Evolutionary conservation across 2,329 filamentous ascomycete genomes (phyloP).

Genomic region (Colletotrichum theobromicola): DNA sequence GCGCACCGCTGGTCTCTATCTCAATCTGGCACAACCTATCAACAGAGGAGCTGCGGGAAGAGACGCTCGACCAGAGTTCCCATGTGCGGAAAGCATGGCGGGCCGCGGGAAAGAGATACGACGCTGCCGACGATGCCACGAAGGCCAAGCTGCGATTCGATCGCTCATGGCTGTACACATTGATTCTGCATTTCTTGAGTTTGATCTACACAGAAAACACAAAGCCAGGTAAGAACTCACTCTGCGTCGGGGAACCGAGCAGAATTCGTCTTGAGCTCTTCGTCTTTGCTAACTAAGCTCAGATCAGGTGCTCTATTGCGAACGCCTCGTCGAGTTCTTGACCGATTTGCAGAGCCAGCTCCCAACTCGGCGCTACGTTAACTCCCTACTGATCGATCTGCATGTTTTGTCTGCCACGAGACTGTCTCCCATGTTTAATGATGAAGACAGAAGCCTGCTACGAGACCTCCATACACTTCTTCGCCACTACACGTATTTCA

Average conservation of each 20-base stretch:
- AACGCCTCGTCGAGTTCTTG: slow-evolving; percentile 90
- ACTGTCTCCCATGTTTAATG: slow-evolving; percentile 78
- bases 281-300: slow-evolving; percentile 30
- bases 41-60: slow-evolving; percentile 75
- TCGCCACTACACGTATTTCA: slow-evolving; percentile 85
- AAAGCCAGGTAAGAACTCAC: slow-evolving; percentile 46
- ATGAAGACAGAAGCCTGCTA: slow-evolving; percentile 76
- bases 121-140: slow-evolving; percentile 79
- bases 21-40: slow-evolving; percentile 94
- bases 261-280: slow-evolving; percentile 16
- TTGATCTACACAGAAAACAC: slow-evolving; percentile 66
- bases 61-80: slow-evolving; percentile 72
- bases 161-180: slow-evolving; percentile 88
- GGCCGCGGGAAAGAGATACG: slow-evolving; percentile 83
- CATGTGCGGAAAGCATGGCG: slow-evolving; percentile 90
- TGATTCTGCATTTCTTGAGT: slow-evolving; percentile 82
- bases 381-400: slow-evolving; percentile 83
- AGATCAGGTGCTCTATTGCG: slow-evolving; percentile 82
- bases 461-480: slow-evolving; percentile 83
- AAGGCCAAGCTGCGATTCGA: slow-evolving; percentile 89
- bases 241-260: neutral
- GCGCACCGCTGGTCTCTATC: slow-evolving; percentile 92
- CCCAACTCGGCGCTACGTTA: slow-evolving; percentile 92
- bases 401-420: slow-evolving; percentile 80
- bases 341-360: slow-evolving; percentile 92